Evolutionary conservation across 2,329 filamentous ascomycete species (phyloP), one percentile per base, ranked within the genome.

Genomic region (Cadophora malorum): DNA sequence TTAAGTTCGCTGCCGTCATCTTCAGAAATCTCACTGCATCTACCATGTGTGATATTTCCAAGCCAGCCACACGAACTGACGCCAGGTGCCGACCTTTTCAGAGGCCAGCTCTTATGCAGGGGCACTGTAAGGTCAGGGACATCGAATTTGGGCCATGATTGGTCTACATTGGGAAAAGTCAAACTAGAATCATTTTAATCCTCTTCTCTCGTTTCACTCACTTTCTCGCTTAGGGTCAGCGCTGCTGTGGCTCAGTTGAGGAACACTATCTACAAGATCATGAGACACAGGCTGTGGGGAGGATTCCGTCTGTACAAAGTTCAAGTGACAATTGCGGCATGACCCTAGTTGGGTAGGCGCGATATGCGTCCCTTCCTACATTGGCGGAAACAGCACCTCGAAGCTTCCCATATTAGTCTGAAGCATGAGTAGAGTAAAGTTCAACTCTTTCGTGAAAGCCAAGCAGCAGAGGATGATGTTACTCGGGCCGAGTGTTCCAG

Each of bases 71-170:
- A 19, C 6, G 12, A 19, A 45, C 12, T 16, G 41, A 61, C 52
- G 38, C 61, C 55, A 56, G 25, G 28, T 35, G 5, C 56, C 65
- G 56, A 25, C n/a, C 53, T 63, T 19, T 61, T 21, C 41, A 53
- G 35, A 45, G 41, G 56, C 64, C 67, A 67, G 49, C 64, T 65
- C 60, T 60, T 47, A 70, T 71, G 69, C 69, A 71, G 67, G 69
- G 63, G 65, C 63, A 50, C 25, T 41, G 14, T 10, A 12, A 69
- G 31, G 55, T 58, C 53, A 47, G 66, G 47, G 50, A 66, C 28
- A 21, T 58, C 14, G 31, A 25, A 5, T 33, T 19, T 33, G 4
- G 16, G 23, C 12, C 1, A 33, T 62, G 23, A 55, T 66, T 62
- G 49, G 64, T 59, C 58, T 45, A 8, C 8, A 47, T 23, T 19